Evolutionary conservation across 2,329 filamentous ascomycete species (phyloP).

Genomic region (Mycosphaerelloides madeirae): DNA sequence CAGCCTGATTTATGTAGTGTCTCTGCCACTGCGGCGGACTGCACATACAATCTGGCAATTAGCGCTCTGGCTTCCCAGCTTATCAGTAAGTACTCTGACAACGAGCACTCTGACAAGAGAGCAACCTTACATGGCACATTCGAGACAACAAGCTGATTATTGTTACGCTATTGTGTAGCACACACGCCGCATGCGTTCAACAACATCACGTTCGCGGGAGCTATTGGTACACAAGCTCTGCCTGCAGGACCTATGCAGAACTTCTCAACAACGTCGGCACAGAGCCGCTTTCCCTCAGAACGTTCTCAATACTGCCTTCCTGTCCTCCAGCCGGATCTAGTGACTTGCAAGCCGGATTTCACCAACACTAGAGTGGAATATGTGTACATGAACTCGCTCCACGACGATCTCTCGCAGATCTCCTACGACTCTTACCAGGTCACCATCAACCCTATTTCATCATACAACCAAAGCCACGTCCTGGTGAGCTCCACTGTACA

Average conservation of each 20-base stretch:
- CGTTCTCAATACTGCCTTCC: conserved; percentile 1
- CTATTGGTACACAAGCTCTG: conserved; percentile 1
- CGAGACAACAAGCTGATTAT: no score
- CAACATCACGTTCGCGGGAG: conserved; percentile 6
- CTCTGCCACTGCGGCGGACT: conserved; percentile 3
- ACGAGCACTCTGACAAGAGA: no score
- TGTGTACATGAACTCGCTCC: conserved; percentile 3
- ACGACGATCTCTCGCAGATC: neutral
- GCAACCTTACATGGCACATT: no score
- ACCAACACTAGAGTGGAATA: conserved; percentile 3
- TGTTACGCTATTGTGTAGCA: no score
- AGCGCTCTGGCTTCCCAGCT: conserved; percentile 5
- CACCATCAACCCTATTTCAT: conserved; percentile 4
- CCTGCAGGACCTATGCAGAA: conserved; percentile 1
- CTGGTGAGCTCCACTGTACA: conserved; percentile 3
- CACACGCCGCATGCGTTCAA: conserved; percentile 4
- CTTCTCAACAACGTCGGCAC: neutral
- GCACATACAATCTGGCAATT: conserved; percentile 4
- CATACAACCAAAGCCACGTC: conserved; percentile 5
- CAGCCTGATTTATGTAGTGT: conserved; percentile 1
- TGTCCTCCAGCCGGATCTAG: conserved; percentile 1
- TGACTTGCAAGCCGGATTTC: neutral
- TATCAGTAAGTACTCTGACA: no score
- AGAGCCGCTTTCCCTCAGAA: conserved; percentile 1
- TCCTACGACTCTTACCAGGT: conserved; percentile 4